These are phyloP conservation scores for Pisolithus tinctorius DNA, from an alignment of 768 basidiomycete species.

Conservation along the genomic window DNA sequence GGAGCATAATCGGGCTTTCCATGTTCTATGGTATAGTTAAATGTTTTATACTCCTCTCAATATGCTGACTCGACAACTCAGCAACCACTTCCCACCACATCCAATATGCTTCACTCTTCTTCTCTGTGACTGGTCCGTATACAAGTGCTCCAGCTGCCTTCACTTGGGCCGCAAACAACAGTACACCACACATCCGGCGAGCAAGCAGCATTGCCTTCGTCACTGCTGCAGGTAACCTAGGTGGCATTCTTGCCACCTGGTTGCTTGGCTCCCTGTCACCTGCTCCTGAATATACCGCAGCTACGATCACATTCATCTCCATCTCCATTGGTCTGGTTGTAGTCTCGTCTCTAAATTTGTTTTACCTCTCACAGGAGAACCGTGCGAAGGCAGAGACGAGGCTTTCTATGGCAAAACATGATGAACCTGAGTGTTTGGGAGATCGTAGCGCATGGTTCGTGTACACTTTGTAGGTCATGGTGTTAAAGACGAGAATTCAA, in stretches of 20 bases:
- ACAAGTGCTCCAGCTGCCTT: slow-evolving; percentile 43
- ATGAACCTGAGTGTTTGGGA: slow-evolving; percentile 39
- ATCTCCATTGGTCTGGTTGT: slow-evolving; percentile 35
- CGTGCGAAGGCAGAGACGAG: slow-evolving; percentile 17
- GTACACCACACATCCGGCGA: too few species aligned
- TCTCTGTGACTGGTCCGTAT: slow-evolving; percentile 48
- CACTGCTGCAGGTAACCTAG: too few species aligned
- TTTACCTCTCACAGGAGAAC: slow-evolving; percentile 29
- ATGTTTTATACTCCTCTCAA: background rate
- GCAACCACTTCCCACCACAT: slow-evolving; percentile 27
- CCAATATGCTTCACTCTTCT: slow-evolving; percentile 52
- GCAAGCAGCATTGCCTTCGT: too few species aligned
- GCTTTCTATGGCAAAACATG: slow-evolving; percentile 18
- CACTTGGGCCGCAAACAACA: slow-evolving; percentile 35
- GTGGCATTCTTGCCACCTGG: too few species aligned
- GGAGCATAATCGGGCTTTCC: slow-evolving; percentile 44
- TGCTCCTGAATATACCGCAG: slow-evolving; percentile 43
- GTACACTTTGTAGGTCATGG: slow-evolving; percentile 33
- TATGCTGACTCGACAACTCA: slow-evolving; percentile 1
- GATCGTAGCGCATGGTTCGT: slow-evolving; percentile 16
- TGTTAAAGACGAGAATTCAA: background rate
- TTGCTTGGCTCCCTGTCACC: slow-evolving; percentile 39
- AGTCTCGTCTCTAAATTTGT: slow-evolving; percentile 31
- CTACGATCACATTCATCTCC: slow-evolving; percentile 32
- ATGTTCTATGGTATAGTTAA: slow-evolving; percentile 43